Evolutionary conservation across 2,329 filamentous ascomycete species (phyloP).

Genomic region (Verticillium tricorpus): DNA sequence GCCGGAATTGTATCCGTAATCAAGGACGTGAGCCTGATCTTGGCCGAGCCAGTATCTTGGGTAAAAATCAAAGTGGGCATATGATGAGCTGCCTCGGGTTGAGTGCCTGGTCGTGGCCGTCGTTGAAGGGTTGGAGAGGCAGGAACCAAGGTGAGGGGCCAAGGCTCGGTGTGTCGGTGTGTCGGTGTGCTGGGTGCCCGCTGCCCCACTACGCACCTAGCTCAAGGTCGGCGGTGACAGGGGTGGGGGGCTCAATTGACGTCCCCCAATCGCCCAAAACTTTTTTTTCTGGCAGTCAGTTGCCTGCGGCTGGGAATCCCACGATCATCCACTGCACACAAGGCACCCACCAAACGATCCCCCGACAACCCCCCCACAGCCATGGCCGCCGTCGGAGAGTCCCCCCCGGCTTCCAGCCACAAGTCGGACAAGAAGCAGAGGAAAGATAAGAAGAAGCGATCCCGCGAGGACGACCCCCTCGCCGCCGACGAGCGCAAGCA

Average conservation of each 20-base stretch:
- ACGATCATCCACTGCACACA: not conserved
- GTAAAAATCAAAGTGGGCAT: not conserved
- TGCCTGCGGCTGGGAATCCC: not conserved
- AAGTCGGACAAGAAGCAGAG: conserved; percentile 34
- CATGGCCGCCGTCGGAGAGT: not conserved
- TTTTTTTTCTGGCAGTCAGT: not conserved
- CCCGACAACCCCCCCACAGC: not conserved
- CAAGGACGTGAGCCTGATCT: not conserved
- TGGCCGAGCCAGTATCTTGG: not conserved
- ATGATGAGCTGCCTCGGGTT: too few relatives aligned
- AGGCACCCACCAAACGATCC: not conserved
- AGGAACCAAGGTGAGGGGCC: too few relatives aligned
- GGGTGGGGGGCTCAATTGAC: not conserved
- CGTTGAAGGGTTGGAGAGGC: too few relatives aligned
- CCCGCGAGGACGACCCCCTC: conserved; percentile 35
- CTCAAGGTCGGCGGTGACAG: not conserved
- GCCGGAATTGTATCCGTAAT: not conserved
- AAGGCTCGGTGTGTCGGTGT: too few relatives aligned
- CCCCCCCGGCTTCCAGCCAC: not conserved
- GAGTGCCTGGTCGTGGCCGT: too few relatives aligned
- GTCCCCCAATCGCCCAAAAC: not conserved
- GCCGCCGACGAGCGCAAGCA: conserved; percentile 39
- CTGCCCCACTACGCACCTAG: not conserved
- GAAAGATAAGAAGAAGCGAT: conserved; percentile 40
- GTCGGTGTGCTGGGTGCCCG: not conserved